Percentiles rank a stretch among this genome's conserved stretches.
These are phyloP conservation scores for Mallotus japonicus DNA, from an alignment of 441 rosid genomes.

Conservation along the genomic window DNA sequence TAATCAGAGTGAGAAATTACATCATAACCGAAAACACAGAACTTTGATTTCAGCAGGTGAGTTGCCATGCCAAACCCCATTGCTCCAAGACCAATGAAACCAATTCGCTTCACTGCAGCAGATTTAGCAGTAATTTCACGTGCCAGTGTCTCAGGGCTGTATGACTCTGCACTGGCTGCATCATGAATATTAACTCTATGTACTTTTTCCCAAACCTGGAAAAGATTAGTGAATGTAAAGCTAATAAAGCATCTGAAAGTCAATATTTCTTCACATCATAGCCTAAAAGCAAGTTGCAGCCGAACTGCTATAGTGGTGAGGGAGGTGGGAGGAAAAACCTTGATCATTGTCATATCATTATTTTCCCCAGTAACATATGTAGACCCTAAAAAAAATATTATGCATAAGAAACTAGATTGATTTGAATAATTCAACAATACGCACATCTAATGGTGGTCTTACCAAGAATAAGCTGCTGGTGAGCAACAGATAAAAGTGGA, in stretches of 20 bases:
- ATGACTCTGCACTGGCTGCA: constrained; percentile 64
- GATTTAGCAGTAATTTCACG: constrained; percentile 51
- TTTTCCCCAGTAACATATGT: constrained; percentile 48
- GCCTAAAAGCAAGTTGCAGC: constrained; percentile 10
- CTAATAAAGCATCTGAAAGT: constrained; percentile 17
- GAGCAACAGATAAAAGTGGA: constrained; percentile 78
- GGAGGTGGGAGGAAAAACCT: constrained; percentile 45
- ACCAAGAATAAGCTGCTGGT: constrained; percentile 88
- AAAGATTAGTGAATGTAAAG: constrained; percentile 18
- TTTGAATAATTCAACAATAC: constrained; percentile 22
- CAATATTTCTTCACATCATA: constrained; percentile 7
- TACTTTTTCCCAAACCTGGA: constrained; percentile 74
- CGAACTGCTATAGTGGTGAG: background rate
- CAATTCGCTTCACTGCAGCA: constrained; percentile 56
- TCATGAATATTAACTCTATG: constrained; percentile 60
- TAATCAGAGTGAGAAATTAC: constrained; percentile 44
- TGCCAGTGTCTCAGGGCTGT: constrained; percentile 72
- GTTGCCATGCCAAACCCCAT: constrained; percentile 99
- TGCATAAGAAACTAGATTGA: constrained; percentile 20
- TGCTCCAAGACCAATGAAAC: constrained; percentile 97
- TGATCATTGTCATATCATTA: constrained; percentile 46
- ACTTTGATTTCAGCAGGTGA: constrained; percentile 68
- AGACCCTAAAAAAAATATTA: constrained; percentile 47
- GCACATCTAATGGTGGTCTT: constrained; percentile 20
- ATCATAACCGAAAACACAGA: constrained; percentile 71